Conservation (phyloP, 805 yeast genomes). For the Yarrowia divulgata region DNA sequence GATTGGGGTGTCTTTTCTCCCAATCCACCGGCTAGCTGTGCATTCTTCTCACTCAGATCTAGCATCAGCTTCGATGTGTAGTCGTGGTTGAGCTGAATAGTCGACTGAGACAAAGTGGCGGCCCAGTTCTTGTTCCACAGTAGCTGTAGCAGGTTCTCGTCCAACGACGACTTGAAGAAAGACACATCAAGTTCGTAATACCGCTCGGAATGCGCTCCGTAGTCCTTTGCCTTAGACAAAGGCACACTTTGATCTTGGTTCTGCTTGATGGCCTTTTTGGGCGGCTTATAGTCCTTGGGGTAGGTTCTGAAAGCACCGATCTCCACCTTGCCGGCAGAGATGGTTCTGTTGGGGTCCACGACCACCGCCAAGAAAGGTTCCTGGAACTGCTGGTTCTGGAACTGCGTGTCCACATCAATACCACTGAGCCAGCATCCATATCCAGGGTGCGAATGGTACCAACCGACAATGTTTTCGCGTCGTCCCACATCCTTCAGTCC, state of each 20-base stretch:
- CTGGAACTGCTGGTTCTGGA: slow-evolving; percentile 82
- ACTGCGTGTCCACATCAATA: slow-evolving; percentile 90
- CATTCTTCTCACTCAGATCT: slow-evolving; percentile 47
- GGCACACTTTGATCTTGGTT: slow-evolving; percentile 51
- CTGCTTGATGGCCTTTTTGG: slow-evolving; percentile 42
- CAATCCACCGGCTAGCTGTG: slow-evolving; percentile 36
- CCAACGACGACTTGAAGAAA: slow-evolving; percentile 62
- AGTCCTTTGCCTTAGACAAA: slow-evolving; percentile 62
- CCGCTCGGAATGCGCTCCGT: slow-evolving; percentile 72
- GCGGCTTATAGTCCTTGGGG: slow-evolving; percentile 51
- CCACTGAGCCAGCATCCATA: slow-evolving; percentile 97
- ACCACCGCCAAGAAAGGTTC: slow-evolving; percentile 92
- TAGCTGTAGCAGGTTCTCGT: slow-evolving; percentile 56
- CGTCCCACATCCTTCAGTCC: slow-evolving; percentile 59
- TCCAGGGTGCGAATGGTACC: slow-evolving; percentile 98
- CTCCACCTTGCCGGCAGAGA: slow-evolving; percentile 68
- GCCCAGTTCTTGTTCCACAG: slow-evolving; percentile 60
- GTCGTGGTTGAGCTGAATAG: slow-evolving; percentile 46
- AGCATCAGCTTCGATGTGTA: slow-evolving; percentile 47
- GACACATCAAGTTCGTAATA: slow-evolving; percentile 73
- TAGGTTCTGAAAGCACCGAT: slow-evolving; percentile 90
- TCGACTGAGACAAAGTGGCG: slow-evolving; percentile 51
- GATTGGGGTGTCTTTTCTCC: slow-evolving; percentile 15
- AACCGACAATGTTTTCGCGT: slow-evolving; percentile 84
- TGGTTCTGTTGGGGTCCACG: slow-evolving; percentile 79